Base-by-base conservation (phyloP, 805 yeast species). In the Yarrowia phangngaensis region DNA sequence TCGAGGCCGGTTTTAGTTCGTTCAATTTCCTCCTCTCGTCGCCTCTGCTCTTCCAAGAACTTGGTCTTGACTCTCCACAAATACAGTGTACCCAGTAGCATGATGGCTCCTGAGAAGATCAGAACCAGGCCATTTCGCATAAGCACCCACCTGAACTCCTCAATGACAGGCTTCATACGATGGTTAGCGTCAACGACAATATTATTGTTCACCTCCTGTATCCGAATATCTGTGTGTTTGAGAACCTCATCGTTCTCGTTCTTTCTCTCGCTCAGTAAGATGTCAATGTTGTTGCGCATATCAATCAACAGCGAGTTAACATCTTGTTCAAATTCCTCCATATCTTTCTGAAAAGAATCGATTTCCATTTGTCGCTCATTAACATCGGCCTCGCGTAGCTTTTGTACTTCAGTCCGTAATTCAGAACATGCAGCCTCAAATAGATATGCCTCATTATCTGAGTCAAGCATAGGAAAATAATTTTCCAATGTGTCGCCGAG, bases 361-460 rank as follows among this genome's bases (percentile, higher is more conserved):
- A 83, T 75, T 35, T 79, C 78, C 52, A 79, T 75, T 16, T 82
- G 78, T 47, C 82, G 70, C 47, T 80, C 82, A 55, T 79, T 80
- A 48, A 83, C 70, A 53, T 85, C 84, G 9, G 71, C 68, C 54
- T 82, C 88, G 55, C 97, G 69, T 22, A 82, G 75, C 30, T 80
- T 73, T 30, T 82, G 79, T 17, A 88, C 76, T 57, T 88, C 95
- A 34, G 83, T 85, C 40, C 82, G 66, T 27, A 90, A 66, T 63
- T 90, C 97, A 49, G 89, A 82, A 53, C 86, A 86, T 0, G 96
- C 95, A 23, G 96, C 94, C 61, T 88, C 90, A 63, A 87, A 89
- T 11, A 92, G 66, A 60, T 90, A 92, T 16, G 78, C 75, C 58
- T 90, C 96, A 58, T 89, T 90, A 54, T 89, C 95, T 12, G 87